Conservation (phyloP, 140 eudicot species). For the Oenanthe javanica region DNA sequence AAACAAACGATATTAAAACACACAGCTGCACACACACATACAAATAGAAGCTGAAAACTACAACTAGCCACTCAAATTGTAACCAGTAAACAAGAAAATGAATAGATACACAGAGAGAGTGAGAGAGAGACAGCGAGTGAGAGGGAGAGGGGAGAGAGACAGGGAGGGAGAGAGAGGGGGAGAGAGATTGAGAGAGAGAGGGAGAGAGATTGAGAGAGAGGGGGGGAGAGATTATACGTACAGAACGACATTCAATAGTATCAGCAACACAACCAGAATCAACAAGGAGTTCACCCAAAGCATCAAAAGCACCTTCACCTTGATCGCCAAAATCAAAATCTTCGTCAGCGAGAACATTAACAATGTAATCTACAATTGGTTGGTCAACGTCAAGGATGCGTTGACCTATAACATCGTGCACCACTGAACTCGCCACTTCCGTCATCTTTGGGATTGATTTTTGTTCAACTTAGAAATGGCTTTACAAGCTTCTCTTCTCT, state of each 20-base stretch:
- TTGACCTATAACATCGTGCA: slow-evolving; percentile 73
- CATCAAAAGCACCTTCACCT: slow-evolving; percentile 89
- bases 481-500: background rate
- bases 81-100: no score
- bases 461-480: background rate
- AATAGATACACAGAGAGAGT: no score
- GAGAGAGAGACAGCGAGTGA: background rate
- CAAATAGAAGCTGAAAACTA: no score
- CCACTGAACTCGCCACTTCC: slow-evolving; percentile 79
- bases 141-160: background rate
- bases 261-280: slow-evolving; percentile 81
- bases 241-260: slow-evolving; percentile 61
- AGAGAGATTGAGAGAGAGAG: background rate
- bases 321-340: slow-evolving; percentile 90
- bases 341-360: slow-evolving; percentile 93
- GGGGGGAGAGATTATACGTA: slow-evolving; percentile 19
- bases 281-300: slow-evolving; percentile 87
- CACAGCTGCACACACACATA: background rate
- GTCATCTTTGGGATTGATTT: slow-evolving; percentile 35
- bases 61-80: background rate
- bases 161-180: background rate
- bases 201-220: background rate
- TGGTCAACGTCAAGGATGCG: slow-evolving; percentile 63
- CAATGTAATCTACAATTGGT: slow-evolving; percentile 80
- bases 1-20: no score